Percentiles rank a stretch among this genome's conserved stretches.
phyloP scores from a whole-genome alignment of 768 basidiomycete species.

The Suillus tomentosus region DNA sequence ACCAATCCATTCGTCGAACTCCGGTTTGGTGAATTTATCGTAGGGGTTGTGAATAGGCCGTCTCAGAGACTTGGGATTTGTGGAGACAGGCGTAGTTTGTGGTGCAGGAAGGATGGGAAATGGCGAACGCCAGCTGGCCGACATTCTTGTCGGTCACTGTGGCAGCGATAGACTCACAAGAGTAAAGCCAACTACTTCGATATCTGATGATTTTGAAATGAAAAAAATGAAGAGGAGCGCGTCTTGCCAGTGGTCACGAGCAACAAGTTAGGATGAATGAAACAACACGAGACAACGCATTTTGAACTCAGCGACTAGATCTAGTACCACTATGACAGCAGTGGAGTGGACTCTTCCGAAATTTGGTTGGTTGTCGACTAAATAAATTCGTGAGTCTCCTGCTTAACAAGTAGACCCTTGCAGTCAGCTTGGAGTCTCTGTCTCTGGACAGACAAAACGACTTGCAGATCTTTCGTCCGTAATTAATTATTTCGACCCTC shows the following conservation, averaged over 20 bases:
- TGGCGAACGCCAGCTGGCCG: slow-evolving; percentile 10
- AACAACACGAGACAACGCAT: slow-evolving; percentile 3
- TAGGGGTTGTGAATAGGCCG: slow-evolving; percentile 71
- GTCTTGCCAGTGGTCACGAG: slow-evolving; percentile 6
- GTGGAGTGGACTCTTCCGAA: neutral
- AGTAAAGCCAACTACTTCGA: neutral
- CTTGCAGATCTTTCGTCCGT: neutral
- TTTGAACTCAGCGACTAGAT: slow-evolving; percentile 7
- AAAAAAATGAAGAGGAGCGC: neutral
- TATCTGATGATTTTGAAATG: slow-evolving; percentile 5
- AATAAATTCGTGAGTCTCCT: neutral
- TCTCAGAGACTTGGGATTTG: slow-evolving; percentile 25
- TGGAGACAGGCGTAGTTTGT: slow-evolving; percentile 12
- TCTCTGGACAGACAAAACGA: neutral
- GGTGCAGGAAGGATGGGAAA: slow-evolving; percentile 9
- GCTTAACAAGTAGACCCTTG: neutral
- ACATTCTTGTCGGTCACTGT: slow-evolving; percentile 6
- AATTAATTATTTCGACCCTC: neutral
- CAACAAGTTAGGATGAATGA: neutral
- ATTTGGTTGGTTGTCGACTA: neutral
- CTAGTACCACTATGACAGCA: no score
- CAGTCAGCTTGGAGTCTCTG: neutral
- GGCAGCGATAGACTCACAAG: neutral
- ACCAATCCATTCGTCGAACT: slow-evolving; percentile 74
- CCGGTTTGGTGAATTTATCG: slow-evolving; percentile 66